These are phyloP conservation scores for Oryza punctata DNA, from an alignment of 176 grass and related monocot genomes.

Conservation along the genomic window DNA sequence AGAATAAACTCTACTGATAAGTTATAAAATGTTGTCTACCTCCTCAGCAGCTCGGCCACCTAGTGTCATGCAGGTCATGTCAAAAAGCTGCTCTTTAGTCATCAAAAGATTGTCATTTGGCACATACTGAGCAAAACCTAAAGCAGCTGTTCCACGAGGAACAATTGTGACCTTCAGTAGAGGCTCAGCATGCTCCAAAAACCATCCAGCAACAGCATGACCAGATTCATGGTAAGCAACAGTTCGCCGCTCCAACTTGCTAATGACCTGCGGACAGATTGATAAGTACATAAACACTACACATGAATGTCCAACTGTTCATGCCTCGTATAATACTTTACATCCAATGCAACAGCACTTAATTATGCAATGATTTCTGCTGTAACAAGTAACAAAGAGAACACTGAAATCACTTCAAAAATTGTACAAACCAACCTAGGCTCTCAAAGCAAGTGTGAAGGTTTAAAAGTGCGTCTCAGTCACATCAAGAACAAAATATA, in stretches of 20 bases:
- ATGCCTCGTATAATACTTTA: neutral
- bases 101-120: slow-evolving; percentile 91
- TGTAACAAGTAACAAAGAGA: neutral
- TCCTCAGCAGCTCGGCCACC: slow-evolving; percentile 88
- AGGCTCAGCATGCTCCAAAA: slow-evolving; percentile 94
- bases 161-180: slow-evolving; percentile 95
- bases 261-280: slow-evolving; percentile 68
- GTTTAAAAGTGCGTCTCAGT: neutral
- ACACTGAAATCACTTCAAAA: neutral
- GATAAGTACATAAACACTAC: slow-evolving; percentile 14
- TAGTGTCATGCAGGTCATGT: slow-evolving; percentile 95
- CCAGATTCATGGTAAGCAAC: slow-evolving; percentile 98
- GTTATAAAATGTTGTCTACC: slow-evolving; percentile 47
- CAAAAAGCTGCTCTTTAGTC: slow-evolving; percentile 93
- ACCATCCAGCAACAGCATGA: slow-evolving; percentile 94
- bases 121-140: slow-evolving; percentile 92
- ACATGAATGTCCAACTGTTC: slow-evolving; percentile 1
- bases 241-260: slow-evolving; percentile 82
- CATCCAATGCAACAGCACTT: slow-evolving; percentile 4
- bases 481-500: neutral
- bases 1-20: neutral
- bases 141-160: slow-evolving; percentile 80
- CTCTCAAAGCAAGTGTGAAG: neutral
- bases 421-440: neutral
- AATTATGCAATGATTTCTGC: neutral